phyloP scores from a whole-genome alignment of 164 flowering plant genomes.

The Cinnamomum micranthum region DNA sequence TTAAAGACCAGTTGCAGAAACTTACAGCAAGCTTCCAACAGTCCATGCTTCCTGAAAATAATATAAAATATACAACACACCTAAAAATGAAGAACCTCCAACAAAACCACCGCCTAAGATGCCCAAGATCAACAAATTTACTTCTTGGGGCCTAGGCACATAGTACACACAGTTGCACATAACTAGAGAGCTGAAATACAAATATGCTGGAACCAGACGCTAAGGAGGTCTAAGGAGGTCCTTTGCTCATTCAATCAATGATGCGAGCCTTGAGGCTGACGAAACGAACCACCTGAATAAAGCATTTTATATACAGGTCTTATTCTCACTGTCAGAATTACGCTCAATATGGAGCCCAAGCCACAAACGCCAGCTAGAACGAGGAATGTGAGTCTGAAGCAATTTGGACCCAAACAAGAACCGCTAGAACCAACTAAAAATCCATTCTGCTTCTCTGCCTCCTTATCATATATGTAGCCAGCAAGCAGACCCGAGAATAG shows the following conservation, averaged over 20 bases:
- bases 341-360: constrained; percentile 55
- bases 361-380: constrained; percentile 64
- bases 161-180: not conserved
- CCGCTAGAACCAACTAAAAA: constrained; percentile 17
- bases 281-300: constrained; percentile 75
- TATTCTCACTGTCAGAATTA: constrained; percentile 52
- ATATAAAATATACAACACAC: not conserved
- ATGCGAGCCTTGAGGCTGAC: constrained; percentile 41
- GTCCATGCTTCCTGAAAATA: not conserved
- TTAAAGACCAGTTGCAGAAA: not conserved
- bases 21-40: not conserved
- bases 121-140: not conserved
- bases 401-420: constrained; percentile 68
- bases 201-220: not conserved
- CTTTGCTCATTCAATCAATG: constrained; percentile 23
- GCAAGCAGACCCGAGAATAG: constrained; percentile 80
- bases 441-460: constrained; percentile 55
- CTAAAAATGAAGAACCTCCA: not conserved
- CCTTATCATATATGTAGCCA: constrained; percentile 65
- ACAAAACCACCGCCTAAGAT: not conserved
- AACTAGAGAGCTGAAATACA: not conserved
- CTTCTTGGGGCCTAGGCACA: not conserved
- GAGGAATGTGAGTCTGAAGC: constrained; percentile 68
- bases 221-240: not conserved
- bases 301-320: constrained; percentile 84